Base-by-base conservation (phyloP, 1,139 yeast genomes). In the Suhomyces terraborum region DNA sequence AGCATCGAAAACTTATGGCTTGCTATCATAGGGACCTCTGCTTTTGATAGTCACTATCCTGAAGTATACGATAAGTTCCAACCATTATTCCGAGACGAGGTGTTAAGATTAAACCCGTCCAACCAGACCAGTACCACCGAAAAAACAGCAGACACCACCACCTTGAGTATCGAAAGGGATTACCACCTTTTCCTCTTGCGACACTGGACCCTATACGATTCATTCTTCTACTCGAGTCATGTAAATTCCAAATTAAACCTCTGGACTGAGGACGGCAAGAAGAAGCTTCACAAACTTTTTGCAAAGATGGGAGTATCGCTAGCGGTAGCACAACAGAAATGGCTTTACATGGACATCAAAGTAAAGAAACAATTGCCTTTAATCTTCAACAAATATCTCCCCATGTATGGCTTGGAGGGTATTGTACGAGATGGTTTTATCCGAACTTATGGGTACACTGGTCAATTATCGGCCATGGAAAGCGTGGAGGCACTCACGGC, bases 301-400 rank as follows among this genome's bases (percentile, higher is more conserved):
- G 98, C 98, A 2, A 81, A 86, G 52, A 93, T 94, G 97, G 98
- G 98, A 6, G 85, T 94, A 5, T 84, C 97, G 0, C 67, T 94
- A 36, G 86, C 82, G 3, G 84, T 86, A 18, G 95, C 98, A 1
- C 86, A 84, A 54, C 97, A 94, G 62, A 82, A 84, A 48, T 94
- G 98, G 97, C 74, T 85, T 24, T 95, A 93, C 60, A 82, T 91
- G 83, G 95, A 89, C 57, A 77, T 87, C 35, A 75, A 78, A 12
- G 73, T 93, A 36, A 94, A 93, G 59, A 80, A 83, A 44, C 84
- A 82, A 47, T 66, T 94, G 24, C 84, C 85, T 16, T 64, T 71
- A 13, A 84, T 88, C 27, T 84, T 94, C 55, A 77, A 71, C 41
- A 81, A 80, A 49, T 86, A 88, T 40, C 66, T 88, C 6, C 85